phyloP scores from a whole-genome alignment of 345 rosid genomes.

The Citropsis articulata region DNA sequence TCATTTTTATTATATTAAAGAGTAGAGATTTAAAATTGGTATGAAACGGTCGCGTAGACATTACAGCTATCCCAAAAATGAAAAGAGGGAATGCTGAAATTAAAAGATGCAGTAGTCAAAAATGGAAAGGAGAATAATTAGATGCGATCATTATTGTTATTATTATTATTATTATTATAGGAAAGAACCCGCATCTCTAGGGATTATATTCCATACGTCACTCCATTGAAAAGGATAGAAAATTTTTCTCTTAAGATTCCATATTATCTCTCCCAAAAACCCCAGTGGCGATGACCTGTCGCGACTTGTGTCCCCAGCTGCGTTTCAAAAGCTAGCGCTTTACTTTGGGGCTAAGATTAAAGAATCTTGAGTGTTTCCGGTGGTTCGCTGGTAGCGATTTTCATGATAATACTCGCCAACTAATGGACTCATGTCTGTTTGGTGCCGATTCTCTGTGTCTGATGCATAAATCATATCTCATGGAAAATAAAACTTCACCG shows the following conservation, averaged over 20 bases:
- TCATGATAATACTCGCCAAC: neutral
- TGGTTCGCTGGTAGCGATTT: neutral
- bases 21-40: no score
- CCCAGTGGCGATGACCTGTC: neutral
- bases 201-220: neutral
- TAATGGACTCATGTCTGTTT: neutral
- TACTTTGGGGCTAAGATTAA: neutral
- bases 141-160: no score
- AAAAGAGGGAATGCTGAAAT: no score
- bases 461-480: neutral
- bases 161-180: neutral
- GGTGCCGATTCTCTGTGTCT: neutral
- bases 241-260: neutral
- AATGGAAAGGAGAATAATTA: no score
- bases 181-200: neutral
- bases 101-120: no score
- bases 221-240: neutral
- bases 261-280: neutral
- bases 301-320: neutral
- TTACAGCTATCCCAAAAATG: no score
- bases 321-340: neutral
- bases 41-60: no score
- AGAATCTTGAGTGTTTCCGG: neutral
- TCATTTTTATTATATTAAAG: no score
- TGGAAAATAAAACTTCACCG: neutral